These are phyloP conservation scores for Alternaria arbusti DNA, from an alignment of 2,329 filamentous ascomycete genomes.

Conservation along the genomic window DNA sequence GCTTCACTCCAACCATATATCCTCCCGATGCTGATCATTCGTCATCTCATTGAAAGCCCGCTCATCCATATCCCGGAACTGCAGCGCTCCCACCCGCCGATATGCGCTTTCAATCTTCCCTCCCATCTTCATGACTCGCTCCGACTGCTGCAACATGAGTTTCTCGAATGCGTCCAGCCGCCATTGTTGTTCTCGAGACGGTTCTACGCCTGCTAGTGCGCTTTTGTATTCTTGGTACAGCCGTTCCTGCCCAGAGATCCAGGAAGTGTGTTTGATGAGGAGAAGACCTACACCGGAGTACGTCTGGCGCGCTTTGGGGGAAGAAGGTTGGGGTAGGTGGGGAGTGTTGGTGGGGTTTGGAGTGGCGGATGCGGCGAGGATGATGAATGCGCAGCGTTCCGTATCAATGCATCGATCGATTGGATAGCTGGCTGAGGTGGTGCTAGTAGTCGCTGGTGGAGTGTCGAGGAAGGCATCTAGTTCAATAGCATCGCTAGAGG, in stretches of 20 bases:
- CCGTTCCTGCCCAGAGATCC: not conserved
- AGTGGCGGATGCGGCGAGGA: not conserved
- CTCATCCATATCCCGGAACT: not conserved
- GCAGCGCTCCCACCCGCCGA: not conserved
- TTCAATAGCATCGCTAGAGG: rapidly evolving
- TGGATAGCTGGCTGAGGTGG: no score
- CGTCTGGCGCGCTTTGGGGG: not conserved
- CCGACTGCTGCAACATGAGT: not conserved
- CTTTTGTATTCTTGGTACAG: not conserved
- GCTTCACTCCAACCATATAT: not conserved
- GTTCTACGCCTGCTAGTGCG: not conserved
- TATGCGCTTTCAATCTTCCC: not conserved
- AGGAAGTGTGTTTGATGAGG: not conserved
- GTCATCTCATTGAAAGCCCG: not conserved
- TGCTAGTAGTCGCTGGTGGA: not conserved
- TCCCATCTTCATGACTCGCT: not conserved
- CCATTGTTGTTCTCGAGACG: not conserved
- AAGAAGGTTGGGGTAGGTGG: no score
- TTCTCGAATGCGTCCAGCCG: not conserved
- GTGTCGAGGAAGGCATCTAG: not conserved
- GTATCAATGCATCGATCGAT: not conserved
- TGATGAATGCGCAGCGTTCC: not conserved
- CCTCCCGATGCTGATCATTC: not conserved
- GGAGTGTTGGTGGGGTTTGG: not conserved
- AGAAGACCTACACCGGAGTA: not conserved